Base-by-base conservation (phyloP, 139 green algal species). In the Chlorokybus atmophyticus region DNA sequence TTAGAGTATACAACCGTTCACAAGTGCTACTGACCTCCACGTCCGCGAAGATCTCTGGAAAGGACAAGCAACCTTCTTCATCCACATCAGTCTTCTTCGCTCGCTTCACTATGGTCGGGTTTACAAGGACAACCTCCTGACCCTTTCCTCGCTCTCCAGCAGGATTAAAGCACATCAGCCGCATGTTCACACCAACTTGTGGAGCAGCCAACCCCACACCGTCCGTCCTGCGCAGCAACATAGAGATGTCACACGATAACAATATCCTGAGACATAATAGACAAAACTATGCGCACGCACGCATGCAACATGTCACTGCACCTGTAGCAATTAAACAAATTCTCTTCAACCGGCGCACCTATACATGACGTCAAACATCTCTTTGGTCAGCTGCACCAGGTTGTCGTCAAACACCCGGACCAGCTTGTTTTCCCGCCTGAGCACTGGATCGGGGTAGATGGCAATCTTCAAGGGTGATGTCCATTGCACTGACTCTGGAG, bases 281-380 rank as follows among this genome's bases (percentile, higher is more conserved):
- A 24, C 38, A 21, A 14, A 47, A 47, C 17, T 17, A 17, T 47
- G 38, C 38, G 14, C 17, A 23, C 47, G 29, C 47, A 53, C 47
- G 14, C 30, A 25, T 53, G 30, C 50, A 41, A 4, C 21, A 3
- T 40, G 14, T 57, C 23, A 40, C 28, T 19, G 14, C 44, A 21
- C 25, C 6, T 21, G 44, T 6, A 52, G 8, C n/a, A 52, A 27
- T 26, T 8, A 21, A 52, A 7, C n/a, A 27, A 8, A 19, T 26
- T 5, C 50, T 40, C 8, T 40, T 17, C 8, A 21, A 27, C 40
- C 29, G 86, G 78, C 10, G 38, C 14, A 70, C 62, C 83, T 55
- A 74, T 96, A 97, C 90, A 97, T 97, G 44, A 93, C 52, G 2
- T 87, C 74, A 24, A 98, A 87, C 84, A 98, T 94, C 27, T 93